Evolutionary conservation across 495 filamentous ascomycete species (phyloP).

Genomic region (Podospora anserina): DNA sequence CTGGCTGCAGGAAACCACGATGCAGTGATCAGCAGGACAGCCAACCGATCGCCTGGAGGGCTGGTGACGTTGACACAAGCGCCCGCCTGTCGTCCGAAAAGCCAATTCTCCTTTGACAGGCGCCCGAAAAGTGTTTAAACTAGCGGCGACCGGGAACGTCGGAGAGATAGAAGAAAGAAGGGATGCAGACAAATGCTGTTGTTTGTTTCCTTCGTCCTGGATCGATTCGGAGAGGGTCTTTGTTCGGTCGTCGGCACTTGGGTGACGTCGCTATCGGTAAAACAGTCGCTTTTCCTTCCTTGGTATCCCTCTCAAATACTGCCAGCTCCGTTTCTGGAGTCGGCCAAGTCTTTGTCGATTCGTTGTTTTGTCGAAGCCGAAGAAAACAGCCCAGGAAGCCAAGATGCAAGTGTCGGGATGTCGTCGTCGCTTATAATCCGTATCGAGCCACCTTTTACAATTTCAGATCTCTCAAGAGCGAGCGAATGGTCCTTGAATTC

Average conservation of each 20-base stretch:
- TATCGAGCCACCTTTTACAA: background rate
- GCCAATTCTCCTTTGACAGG: background rate
- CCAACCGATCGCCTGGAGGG: background rate
- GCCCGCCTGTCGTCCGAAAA: constrained; percentile 1
- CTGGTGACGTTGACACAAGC: constrained; percentile 2
- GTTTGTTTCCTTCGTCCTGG: background rate
- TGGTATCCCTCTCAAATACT: background rate
- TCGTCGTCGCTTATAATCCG: background rate
- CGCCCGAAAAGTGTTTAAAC: background rate
- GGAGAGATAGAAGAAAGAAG: background rate
- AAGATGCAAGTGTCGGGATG: background rate
- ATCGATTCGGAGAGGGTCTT: background rate
- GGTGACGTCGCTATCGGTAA: constrained; percentile 2
- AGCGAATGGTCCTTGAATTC: background rate
- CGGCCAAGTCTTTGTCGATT: background rate
- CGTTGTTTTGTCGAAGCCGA: background rate
- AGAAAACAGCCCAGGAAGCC: background rate
- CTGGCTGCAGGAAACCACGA: background rate
- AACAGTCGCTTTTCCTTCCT: background rate
- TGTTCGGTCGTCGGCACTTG: background rate
- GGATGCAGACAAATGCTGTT: constrained; percentile 4
- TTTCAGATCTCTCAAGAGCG: background rate
- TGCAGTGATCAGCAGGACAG: background rate
- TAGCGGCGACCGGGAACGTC: constrained; percentile 4
- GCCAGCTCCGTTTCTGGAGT: background rate